A percentile compares a stretch with the other conserved stretches of the same genome.
phyloP scores from a whole-genome alignment of 768 basidiomycete genomes.

The Lentinula detonsa region DNA sequence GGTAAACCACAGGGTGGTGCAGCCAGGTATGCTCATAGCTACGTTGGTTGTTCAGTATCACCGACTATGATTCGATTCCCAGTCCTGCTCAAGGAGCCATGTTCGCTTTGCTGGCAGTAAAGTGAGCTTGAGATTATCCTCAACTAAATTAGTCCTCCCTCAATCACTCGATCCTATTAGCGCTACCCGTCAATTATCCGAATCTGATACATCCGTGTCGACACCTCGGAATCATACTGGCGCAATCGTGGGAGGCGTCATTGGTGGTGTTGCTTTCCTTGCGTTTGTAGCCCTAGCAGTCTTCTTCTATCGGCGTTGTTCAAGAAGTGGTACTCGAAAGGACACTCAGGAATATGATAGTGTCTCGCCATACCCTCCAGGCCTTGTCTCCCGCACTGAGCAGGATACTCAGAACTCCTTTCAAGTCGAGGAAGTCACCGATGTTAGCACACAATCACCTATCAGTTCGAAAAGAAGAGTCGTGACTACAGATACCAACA shows the following conservation, averaged over 20 bases:
- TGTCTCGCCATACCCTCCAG: neutral
- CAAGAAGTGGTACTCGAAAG: neutral
- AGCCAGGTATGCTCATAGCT: neutral
- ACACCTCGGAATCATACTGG: neutral
- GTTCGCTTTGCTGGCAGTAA: slow-evolving; percentile 10
- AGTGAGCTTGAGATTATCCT: slow-evolving; percentile 10
- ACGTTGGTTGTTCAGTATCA: neutral
- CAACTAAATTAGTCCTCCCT: neutral
- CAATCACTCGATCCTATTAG: neutral
- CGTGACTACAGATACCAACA: too few relatives aligned
- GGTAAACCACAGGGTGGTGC: neutral
- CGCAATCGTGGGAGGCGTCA: slow-evolving; percentile 12
- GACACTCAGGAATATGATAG: neutral
- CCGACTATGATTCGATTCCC: neutral
- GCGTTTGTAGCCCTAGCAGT: slow-evolving; percentile 4
- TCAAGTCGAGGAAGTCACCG: neutral
- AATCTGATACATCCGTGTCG: neutral
- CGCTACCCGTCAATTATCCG: neutral
- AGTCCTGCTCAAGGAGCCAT: neutral
- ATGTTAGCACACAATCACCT: neutral
- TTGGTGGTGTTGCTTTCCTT: slow-evolving; percentile 5
- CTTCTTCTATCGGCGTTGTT: slow-evolving; percentile 8
- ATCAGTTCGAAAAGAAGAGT: neutral
- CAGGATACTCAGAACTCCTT: neutral
- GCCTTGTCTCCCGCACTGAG: neutral